Evolutionary conservation across 345 rosid genomes (phyloP).

Genomic region (Lepidium didymum): DNA sequence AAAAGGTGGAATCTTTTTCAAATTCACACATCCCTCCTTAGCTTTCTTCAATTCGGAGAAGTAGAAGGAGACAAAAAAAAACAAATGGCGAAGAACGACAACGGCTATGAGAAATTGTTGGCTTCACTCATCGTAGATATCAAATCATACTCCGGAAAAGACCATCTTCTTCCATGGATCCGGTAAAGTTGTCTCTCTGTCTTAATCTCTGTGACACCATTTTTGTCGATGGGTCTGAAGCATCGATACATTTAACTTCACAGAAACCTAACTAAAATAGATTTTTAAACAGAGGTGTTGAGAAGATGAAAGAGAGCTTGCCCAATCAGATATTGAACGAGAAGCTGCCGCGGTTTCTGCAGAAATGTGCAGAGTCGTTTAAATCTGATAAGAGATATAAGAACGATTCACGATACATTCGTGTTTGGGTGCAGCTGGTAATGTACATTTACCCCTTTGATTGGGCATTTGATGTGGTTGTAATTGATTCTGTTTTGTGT

Average conservation of each 20-base stretch:
- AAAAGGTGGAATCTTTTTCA: conserved; percentile 18
- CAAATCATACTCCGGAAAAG: conserved; percentile 73
- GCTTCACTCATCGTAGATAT: conserved; percentile 71
- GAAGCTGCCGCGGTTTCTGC: conserved; percentile 87
- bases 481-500: neutral
- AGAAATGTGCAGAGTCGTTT: conserved; percentile 69
- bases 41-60: conserved; percentile 2
- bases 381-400: conserved; percentile 66
- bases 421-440: conserved; percentile 94
- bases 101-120: conserved; percentile 39
- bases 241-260: neutral
- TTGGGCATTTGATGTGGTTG: neutral
- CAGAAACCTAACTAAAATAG: neutral
- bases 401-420: conserved; percentile 77
- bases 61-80: neutral
- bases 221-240: neutral
- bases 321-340: conserved; percentile 44
- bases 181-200: conserved; percentile 37
- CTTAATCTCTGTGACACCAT: neutral
- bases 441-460: neutral
- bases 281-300: conserved; percentile 47
- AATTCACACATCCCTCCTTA: neutral
- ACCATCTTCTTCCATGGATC: conserved; percentile 89
- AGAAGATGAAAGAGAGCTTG: conserved; percentile 61
- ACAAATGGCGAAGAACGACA: conserved; percentile 26